Evolutionary conservation across 257 asterid species (phyloP).

Genomic region (Striga asiatica): DNA sequence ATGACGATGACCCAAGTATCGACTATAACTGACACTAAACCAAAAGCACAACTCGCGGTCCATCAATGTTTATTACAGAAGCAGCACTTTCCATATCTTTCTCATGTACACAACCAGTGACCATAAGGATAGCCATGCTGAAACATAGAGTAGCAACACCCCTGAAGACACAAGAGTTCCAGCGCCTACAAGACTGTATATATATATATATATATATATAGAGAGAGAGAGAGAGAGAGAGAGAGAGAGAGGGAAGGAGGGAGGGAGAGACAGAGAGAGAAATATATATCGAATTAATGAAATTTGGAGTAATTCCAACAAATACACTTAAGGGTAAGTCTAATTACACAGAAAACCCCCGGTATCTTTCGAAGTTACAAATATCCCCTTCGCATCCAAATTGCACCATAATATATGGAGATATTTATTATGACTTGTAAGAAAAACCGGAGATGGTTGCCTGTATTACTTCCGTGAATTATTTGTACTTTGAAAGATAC

Average conservation of each 20-base stretch:
- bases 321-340: not conserved
- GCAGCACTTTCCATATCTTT: slow-evolving; percentile 68
- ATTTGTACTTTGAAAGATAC: not conserved
- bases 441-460: too few relatives aligned
- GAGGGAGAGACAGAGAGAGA: slow-evolving; percentile 3
- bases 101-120: slow-evolving; percentile 60
- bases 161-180: slow-evolving; percentile 54
- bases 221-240: too few relatives aligned
- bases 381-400: not conserved
- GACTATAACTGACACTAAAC: slow-evolving; percentile 10
- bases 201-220: too few relatives aligned
- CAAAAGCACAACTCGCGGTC: slow-evolving; percentile 12
- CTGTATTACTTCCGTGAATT: not conserved
- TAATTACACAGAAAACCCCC: not conserved
- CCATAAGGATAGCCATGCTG: slow-evolving; percentile 87
- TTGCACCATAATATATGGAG: too few relatives aligned
- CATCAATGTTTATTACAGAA: slow-evolving; percentile 29
- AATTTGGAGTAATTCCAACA: not conserved
- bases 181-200: slow-evolving; percentile 48
- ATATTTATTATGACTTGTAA: too few relatives aligned
- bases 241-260: too few relatives aligned
- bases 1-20: slow-evolving; percentile 1
- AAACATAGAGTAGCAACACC: slow-evolving; percentile 55
- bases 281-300: too few relatives aligned
- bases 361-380: not conserved